Conservation (phyloP, 768 basidiomycete species). For the Polyporus arcularius region DNA sequence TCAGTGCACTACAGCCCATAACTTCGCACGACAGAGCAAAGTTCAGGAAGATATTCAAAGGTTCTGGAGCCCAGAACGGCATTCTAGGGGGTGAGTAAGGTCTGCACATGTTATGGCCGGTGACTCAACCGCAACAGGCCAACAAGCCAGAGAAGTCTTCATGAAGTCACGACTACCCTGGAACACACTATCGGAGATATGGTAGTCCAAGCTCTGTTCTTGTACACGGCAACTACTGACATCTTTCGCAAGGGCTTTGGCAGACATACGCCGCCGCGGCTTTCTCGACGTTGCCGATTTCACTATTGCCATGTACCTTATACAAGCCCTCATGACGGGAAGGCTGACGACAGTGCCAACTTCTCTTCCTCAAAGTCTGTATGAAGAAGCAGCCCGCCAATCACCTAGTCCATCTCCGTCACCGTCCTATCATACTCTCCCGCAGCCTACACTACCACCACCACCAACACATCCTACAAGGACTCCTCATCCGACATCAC, state of each 20-base stretch:
- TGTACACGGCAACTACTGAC: background rate
- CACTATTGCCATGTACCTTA: constrained; percentile 69
- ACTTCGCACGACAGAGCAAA: constrained; percentile 53
- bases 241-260: constrained; percentile 49
- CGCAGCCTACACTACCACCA: background rate
- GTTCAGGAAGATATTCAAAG: constrained; percentile 55
- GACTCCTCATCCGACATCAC: background rate
- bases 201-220: constrained; percentile 1
- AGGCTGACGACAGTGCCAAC: constrained; percentile 38
- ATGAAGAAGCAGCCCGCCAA: constrained; percentile 38
- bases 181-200: constrained; percentile 17
- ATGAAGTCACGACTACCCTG: constrained; percentile 53
- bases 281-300: constrained; percentile 68
- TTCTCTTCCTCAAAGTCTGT: constrained; percentile 45
- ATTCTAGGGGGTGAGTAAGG: constrained; percentile 48
- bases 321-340: constrained; percentile 55
- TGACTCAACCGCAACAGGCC: constrained; percentile 36
- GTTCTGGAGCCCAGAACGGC: constrained; percentile 52
- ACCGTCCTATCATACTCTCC: background rate
- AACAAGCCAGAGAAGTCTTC: constrained; percentile 64
- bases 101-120: background rate
- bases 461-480: constrained; percentile 8
- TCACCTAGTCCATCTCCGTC: background rate
- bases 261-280: constrained; percentile 60
- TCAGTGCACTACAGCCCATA: constrained; percentile 42